These are phyloP conservation scores for Termitomyces sp. DNA, from an alignment of 768 basidiomycete genomes.

Conservation along the genomic window DNA sequence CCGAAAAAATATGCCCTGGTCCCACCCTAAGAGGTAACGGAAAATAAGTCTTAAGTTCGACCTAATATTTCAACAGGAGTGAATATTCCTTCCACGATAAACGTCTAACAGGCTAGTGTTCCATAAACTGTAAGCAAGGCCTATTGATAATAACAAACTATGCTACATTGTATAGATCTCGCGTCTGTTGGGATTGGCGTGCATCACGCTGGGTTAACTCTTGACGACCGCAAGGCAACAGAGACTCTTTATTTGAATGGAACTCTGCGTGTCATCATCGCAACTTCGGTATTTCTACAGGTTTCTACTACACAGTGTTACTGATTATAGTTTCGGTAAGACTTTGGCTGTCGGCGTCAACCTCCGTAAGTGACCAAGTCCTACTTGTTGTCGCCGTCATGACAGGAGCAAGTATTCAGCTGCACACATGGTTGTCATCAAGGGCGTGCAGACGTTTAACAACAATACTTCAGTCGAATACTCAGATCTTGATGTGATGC, in stretches of 20 bases:
- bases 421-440: conserved; percentile 90
- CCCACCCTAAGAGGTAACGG: conserved; percentile 45
- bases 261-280: conserved; percentile 61
- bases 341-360: conserved; percentile 97
- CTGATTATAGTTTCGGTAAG: conserved; percentile 29
- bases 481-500: conserved; percentile 88
- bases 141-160: background rate
- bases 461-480: conserved; percentile 72
- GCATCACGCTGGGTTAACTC: conserved; percentile 84
- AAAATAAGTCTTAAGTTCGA: background rate
- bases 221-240: conserved; percentile 65
- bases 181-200: conserved; percentile 76
- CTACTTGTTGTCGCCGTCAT: background rate
- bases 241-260: conserved; percentile 73
- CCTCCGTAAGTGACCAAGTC: conserved; percentile 55
- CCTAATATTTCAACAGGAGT: conserved; percentile 33
- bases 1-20: conserved; percentile 62
- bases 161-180: conserved; percentile 37
- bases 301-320: background rate
- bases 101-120: conserved; percentile 49
- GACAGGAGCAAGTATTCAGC: conserved; percentile 36
- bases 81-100: conserved; percentile 61
- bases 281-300: conserved; percentile 65
- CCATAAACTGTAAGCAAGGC: background rate
- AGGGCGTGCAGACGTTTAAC: conserved; percentile 80